A percentile compares a stretch with the other conserved stretches of the same genome.
phyloP scores from a whole-genome alignment of 306 rosid genomes.

The Fagus sylvatica region DNA sequence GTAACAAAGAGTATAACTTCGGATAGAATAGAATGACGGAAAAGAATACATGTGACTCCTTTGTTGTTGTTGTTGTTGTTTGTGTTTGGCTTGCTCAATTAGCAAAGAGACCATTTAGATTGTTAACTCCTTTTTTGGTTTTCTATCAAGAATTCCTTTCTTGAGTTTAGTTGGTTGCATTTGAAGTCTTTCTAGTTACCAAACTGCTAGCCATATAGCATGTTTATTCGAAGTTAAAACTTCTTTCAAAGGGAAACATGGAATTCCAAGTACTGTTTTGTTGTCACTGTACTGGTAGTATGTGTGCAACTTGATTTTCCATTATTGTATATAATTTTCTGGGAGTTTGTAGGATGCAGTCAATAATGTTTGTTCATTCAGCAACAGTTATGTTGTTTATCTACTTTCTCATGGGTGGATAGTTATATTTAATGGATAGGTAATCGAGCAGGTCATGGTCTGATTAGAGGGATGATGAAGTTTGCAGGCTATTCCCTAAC shows the following conservation, averaged over 20 bases:
- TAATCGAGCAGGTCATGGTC: slow-evolving; percentile 37
- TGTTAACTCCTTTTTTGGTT: not conserved
- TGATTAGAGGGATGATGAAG: slow-evolving; percentile 60
- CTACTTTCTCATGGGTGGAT: not conserved
- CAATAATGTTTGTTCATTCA: too few relatives aligned
- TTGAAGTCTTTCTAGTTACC: not conserved
- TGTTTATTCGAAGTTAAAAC: not conserved
- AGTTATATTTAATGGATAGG: slow-evolving; percentile 36
- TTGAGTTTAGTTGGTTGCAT: not conserved
- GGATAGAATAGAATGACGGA: too few relatives aligned
- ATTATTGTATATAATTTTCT: not conserved
- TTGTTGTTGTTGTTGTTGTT: too few relatives aligned
- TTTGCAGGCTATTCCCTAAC: slow-evolving; percentile 57
- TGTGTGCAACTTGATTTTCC: not conserved
- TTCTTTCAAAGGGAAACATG: not conserved
- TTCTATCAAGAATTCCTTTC: not conserved
- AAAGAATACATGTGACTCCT: too few relatives aligned
- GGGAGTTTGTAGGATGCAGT: not conserved
- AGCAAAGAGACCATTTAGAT: too few relatives aligned
- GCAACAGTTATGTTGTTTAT: not conserved
- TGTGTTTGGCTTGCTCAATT: too few relatives aligned
- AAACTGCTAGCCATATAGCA: not conserved
- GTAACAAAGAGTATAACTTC: too few relatives aligned
- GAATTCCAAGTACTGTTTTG: not conserved
- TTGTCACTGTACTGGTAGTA: not conserved